These are phyloP conservation scores for Xylariaceae sp. DNA, from an alignment of 2,329 filamentous ascomycete genomes.

Conservation along the genomic window DNA sequence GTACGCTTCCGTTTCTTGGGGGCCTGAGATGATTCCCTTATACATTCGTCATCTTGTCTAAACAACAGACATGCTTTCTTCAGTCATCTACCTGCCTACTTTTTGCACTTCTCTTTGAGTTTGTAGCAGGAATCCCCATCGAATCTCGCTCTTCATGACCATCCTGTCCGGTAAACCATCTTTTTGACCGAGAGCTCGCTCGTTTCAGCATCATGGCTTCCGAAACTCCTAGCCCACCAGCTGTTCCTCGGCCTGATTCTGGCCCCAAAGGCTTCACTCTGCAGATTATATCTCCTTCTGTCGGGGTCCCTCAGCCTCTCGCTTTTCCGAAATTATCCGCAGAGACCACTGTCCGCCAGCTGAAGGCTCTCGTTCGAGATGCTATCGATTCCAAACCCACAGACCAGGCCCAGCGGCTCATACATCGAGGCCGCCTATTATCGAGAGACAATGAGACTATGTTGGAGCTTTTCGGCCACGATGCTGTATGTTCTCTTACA, in stretches of 20 bases:
- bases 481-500: slow-evolving; percentile 38
- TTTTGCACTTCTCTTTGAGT: slow-evolving; percentile 6
- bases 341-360: slow-evolving; percentile 49
- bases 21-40: no score
- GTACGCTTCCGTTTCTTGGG: no score
- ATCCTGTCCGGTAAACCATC: no score
- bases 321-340: slow-evolving; percentile 44
- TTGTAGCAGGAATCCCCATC: background rate
- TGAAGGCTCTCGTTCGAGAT: slow-evolving; percentile 56
- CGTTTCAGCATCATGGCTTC: slow-evolving; percentile 34
- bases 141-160: background rate
- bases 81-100: slow-evolving; percentile 5
- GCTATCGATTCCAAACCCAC: slow-evolving; percentile 43
- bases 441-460: slow-evolving; percentile 51
- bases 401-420: slow-evolving; percentile 54
- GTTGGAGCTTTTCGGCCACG: slow-evolving; percentile 51
- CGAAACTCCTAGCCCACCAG: slow-evolving; percentile 24
- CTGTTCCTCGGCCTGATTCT: slow-evolving; percentile 17
- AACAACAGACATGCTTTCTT: background rate
- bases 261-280: slow-evolving; percentile 44
- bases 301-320: slow-evolving; percentile 47
- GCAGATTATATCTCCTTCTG: slow-evolving; percentile 55
- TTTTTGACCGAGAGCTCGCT: background rate
- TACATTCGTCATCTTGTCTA: no score
- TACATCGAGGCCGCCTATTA: slow-evolving; percentile 56